Evolutionary conservation across 495 filamentous ascomycete species (phyloP).

Genomic region (Daldinia grandis): DNA sequence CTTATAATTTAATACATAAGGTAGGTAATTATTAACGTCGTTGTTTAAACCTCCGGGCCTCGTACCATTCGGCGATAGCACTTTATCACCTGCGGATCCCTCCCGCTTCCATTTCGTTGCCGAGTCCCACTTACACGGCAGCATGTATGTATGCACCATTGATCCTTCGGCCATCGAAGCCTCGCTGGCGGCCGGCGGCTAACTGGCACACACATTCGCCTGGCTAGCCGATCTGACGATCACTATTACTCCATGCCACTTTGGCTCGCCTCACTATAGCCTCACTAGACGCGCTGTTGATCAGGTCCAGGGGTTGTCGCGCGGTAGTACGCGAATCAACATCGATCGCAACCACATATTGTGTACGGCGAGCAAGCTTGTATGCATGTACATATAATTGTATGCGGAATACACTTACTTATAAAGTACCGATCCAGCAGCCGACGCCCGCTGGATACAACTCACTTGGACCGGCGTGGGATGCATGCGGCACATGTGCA

Average conservation of each 20-base stretch:
- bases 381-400: not conserved
- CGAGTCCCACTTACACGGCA: conserved; percentile 25
- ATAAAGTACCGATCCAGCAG: not conserved
- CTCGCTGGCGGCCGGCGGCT: conserved; percentile 10
- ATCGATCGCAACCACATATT: conserved; percentile 22
- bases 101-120: conserved; percentile 3
- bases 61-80: conserved; percentile 4
- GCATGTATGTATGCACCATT: conserved; percentile 2
- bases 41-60: not conserved
- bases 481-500: conserved; percentile 25
- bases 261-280: conserved; percentile 22
- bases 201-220: conserved; percentile 5
- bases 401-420: not conserved
- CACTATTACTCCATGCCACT: conserved; percentile 22
- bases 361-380: conserved; percentile 5
- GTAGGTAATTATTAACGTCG: not conserved
- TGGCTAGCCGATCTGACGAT: conserved; percentile 26
- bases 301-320: conserved; percentile 16
- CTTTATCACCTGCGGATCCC: conserved; percentile 11
- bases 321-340: conserved; percentile 22
- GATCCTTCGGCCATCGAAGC: conserved; percentile 2
- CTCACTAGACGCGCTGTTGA: conserved; percentile 25
- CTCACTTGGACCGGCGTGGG: not conserved
- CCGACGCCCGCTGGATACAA: conserved; percentile 15
- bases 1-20: conserved; percentile 1